These are phyloP conservation scores for Penicillium sp. DNA, from an alignment of 2,329 filamentous ascomycete genomes.

Conservation along the genomic window DNA sequence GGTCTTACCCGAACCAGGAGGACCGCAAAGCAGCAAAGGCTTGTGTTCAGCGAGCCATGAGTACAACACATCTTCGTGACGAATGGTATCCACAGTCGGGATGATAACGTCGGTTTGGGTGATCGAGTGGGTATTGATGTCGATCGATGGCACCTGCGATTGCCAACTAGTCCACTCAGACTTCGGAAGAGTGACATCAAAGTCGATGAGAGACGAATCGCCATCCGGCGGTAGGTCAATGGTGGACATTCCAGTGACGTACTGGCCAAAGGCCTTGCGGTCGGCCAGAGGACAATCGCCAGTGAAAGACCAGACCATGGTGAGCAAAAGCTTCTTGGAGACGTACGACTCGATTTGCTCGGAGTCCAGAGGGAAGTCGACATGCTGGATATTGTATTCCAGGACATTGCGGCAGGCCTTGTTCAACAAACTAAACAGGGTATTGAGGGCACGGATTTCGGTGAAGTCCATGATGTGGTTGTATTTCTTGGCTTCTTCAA, in stretches of 20 bases:
- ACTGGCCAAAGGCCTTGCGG: conserved; percentile 85
- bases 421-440: conserved; percentile 91
- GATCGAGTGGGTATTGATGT: conserved; percentile 97
- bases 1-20: conserved; percentile 97
- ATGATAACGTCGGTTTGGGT: conserved; percentile 98
- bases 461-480: conserved; percentile 99
- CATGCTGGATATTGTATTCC: conserved; percentile 92
- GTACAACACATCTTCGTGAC: conserved; percentile 98
- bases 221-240: conserved; percentile 81
- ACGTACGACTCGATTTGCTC: conserved; percentile 88
- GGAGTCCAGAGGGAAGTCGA: conserved; percentile 86
- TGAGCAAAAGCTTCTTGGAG: conserved; percentile 89
- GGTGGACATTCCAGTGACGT: conserved; percentile 74
- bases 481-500: conserved; percentile 72
- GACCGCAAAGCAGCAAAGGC: conserved; percentile 90
- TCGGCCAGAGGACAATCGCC: conserved; percentile 89
- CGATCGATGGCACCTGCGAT: conserved; percentile 86
- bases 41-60: conserved; percentile 99
- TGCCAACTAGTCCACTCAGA: conserved; percentile 93
- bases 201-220: conserved; percentile 84
- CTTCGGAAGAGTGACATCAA: conserved; percentile 81
- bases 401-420: conserved; percentile 89
- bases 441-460: conserved; percentile 82
- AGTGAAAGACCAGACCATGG: conserved; percentile 91
- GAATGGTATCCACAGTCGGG: conserved; percentile 92